A percentile compares a stretch with the other conserved stretches of the same genome.
These are phyloP conservation scores for Lipomyces spencermartinsiae DNA, from an alignment of 805 yeast species.

Conservation along the genomic window DNA sequence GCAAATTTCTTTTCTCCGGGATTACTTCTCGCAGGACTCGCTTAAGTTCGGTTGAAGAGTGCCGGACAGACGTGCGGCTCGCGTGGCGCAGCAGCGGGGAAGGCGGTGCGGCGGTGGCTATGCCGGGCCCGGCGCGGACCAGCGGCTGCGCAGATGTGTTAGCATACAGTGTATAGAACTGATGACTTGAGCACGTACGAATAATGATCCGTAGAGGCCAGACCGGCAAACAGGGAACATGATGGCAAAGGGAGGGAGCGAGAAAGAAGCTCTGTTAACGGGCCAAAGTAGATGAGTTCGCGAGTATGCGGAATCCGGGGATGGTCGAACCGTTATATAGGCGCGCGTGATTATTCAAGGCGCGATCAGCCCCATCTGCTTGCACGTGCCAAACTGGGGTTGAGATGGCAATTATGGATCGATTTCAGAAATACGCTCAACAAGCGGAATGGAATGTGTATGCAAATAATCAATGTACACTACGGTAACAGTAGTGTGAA, in stretches of 20 bases:
- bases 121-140: background rate
- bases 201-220: background rate
- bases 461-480: too few relatives aligned
- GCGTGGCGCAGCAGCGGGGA: background rate
- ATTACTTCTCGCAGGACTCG: slow-evolving; percentile 49
- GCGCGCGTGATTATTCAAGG: background rate
- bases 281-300: background rate
- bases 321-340: background rate
- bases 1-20: slow-evolving; percentile 53
- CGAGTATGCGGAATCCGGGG: background rate
- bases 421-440: background rate
- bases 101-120: background rate
- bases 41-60: slow-evolving; percentile 44
- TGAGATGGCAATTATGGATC: background rate
- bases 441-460: background rate
- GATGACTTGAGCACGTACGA: slow-evolving; percentile 3
- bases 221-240: background rate
- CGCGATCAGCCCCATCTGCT: background rate
- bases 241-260: background rate
- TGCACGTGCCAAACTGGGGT: background rate
- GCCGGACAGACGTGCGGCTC: slow-evolving; percentile 14
- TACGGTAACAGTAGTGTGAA: too few relatives aligned
- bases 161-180: background rate
- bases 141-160: background rate
- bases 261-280: background rate